These are phyloP conservation scores for Colletotrichum sansevieriae DNA, from an alignment of 2,329 filamentous ascomycete species.

Conservation along the genomic window DNA sequence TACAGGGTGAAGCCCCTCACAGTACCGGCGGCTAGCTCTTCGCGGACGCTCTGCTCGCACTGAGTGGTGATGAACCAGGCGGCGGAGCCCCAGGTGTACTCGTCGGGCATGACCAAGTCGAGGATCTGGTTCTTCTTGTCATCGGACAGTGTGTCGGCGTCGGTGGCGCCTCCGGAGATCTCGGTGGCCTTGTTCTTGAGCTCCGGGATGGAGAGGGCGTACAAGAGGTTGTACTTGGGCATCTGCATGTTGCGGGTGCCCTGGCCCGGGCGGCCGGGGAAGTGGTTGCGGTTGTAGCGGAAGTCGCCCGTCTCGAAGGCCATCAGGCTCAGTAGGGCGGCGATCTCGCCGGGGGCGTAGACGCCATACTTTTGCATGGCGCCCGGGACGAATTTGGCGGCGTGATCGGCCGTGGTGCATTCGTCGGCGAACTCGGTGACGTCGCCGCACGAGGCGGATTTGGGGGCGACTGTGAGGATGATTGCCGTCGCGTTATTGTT, in stretches of 20 bases:
- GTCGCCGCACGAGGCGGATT: conserved; percentile 65
- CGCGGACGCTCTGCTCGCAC: conserved; percentile 53
- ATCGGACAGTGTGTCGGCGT: conserved; percentile 45
- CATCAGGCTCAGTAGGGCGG: conserved; percentile 78
- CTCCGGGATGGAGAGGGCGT: conserved; percentile 59
- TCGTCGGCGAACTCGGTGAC: conserved; percentile 60
- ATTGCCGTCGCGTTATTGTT: conserved; percentile 50
- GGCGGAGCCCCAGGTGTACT: conserved; percentile 67
- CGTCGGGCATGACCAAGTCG: conserved; percentile 59
- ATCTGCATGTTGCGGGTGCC: conserved; percentile 74
- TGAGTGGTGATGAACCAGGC: conserved; percentile 64
- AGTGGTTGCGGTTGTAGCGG: conserved; percentile 77
- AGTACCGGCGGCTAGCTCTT: conserved; percentile 51
- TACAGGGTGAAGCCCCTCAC: conserved; percentile 60
- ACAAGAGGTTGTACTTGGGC: conserved; percentile 58
- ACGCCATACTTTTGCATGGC: conserved; percentile 72
- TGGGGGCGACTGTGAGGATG: conserved; percentile 69
- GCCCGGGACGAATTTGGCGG: conserved; percentile 67
- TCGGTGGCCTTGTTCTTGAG: conserved; percentile 50
- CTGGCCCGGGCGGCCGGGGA: conserved; percentile 70
- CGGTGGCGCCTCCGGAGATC: conserved; percentile 48
- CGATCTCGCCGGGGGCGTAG: conserved; percentile 69
- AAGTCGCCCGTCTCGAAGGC: conserved; percentile 79
- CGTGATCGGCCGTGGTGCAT: conserved; percentile 75
- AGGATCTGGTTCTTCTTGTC: conserved; percentile 57